These are phyloP conservation scores for Penicillium corylophilum DNA, from an alignment of 2,329 filamentous ascomycete genomes.

Conservation along the genomic window DNA sequence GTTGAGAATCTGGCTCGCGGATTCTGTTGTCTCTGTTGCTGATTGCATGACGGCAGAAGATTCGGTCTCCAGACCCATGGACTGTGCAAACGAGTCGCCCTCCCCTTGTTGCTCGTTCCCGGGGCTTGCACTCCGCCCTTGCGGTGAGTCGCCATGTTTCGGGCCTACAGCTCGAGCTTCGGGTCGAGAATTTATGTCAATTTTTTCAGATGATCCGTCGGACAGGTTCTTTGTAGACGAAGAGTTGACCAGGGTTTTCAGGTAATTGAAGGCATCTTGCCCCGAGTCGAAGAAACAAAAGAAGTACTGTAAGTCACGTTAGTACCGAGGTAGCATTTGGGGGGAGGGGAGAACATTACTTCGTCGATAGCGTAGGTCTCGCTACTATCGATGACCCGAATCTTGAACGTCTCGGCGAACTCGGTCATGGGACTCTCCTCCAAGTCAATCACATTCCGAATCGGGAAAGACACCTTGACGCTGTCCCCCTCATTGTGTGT, in stretches of 20 bases:
- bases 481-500: constrained; percentile 96
- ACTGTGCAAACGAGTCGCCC: constrained; percentile 74
- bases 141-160: constrained; percentile 18
- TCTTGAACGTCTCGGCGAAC: constrained; percentile 85
- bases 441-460: constrained; percentile 85
- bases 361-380: constrained; percentile 96
- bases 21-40: constrained; percentile 70
- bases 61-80: constrained; percentile 70
- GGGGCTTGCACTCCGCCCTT: constrained; percentile 63
- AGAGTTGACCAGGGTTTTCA: constrained; percentile 71
- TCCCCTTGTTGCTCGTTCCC: constrained; percentile 60
- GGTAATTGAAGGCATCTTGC: constrained; percentile 75
- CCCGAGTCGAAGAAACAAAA: constrained; percentile 92
- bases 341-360: constrained; percentile 46
- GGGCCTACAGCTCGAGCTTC: constrained; percentile 4
- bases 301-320: constrained; percentile 69
- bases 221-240: constrained; percentile 51
- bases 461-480: constrained; percentile 90
- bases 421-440: constrained; percentile 89
- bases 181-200: constrained; percentile 13
- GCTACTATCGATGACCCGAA: constrained; percentile 87
- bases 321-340: constrained; percentile 8
- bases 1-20: constrained; percentile 85
- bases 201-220: constrained; percentile 23
- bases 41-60: constrained; percentile 69